Percentiles rank a stretch among this genome's conserved stretches.
Conservation (phyloP, 106 monocot genomes). For the Gastrodia elata region DNA sequence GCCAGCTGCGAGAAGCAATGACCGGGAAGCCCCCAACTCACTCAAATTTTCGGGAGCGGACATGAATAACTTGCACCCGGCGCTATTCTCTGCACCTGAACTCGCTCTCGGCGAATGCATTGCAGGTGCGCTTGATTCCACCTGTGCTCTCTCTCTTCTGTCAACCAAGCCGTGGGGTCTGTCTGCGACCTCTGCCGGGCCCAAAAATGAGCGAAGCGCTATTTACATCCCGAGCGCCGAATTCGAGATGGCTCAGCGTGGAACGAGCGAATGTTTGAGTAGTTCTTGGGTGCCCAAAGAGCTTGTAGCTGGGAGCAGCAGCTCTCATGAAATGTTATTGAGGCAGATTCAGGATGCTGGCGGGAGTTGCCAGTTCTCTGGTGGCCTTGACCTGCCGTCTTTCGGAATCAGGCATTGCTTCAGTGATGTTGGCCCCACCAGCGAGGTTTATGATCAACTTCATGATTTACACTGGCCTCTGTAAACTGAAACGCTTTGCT, state of each 20-base stretch:
- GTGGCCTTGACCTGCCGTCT: slow-evolving; percentile 56
- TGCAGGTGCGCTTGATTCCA: slow-evolving; percentile 43
- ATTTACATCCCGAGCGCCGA: slow-evolving; percentile 14
- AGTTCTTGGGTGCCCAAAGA: slow-evolving; percentile 21
- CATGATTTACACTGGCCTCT: slow-evolving; percentile 8
- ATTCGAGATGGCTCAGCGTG: slow-evolving; percentile 18
- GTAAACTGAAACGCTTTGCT: neutral
- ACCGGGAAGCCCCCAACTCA: slow-evolving; percentile 9
- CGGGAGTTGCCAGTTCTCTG: slow-evolving; percentile 23
- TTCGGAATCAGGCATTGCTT: slow-evolving; percentile 28
- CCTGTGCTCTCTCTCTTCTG: slow-evolving; percentile 98
- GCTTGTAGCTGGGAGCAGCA: slow-evolving; percentile 7
- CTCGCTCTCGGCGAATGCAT: slow-evolving; percentile 27
- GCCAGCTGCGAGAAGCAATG: slow-evolving; percentile 19
- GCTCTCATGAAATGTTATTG: slow-evolving; percentile 16
- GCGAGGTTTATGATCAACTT: slow-evolving; percentile 7
- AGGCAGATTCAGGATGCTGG: slow-evolving; percentile 14
- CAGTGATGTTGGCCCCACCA: neutral
- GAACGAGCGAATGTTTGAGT: slow-evolving; percentile 5
- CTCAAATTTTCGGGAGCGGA: neutral
- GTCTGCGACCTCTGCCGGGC: neutral
- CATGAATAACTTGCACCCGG: slow-evolving; percentile 6
- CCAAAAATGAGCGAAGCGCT: slow-evolving; percentile 15
- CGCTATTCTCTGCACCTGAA: slow-evolving; percentile 18
- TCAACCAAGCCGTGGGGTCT: slow-evolving; percentile 45